Base-by-base conservation (phyloP, 2,329 filamentous ascomycete genomes). In the Cladorrhinum sp. region DNA sequence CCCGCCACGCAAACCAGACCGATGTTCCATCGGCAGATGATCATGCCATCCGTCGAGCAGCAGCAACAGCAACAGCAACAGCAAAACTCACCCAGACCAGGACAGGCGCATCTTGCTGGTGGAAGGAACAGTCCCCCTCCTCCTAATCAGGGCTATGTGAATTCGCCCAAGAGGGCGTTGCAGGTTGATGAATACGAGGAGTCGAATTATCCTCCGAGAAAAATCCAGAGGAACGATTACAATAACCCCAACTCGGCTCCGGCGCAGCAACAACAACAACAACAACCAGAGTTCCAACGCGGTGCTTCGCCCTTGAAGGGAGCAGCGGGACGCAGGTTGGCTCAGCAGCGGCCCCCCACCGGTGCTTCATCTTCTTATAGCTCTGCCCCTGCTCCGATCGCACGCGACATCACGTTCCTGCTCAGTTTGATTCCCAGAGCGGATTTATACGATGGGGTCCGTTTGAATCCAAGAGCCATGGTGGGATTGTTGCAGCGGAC, bases 261-360 rank as follows among this genome's bases (percentile, higher is more conserved):
- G n/a, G n/a, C n/a, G n/a, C n/a, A n/a, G n/a, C n/a, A n/a, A 28
- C 26, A 28, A 9, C 4, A 9, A 28, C 26, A 28, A 28, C 26
- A 28, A 28, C 4, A 9, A 5, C 9, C 26, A 46, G 96, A 97
- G 72, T 83, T 97, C 62, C 85, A 88, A 58, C 87, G 95, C 55
- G 93, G 89, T n/a, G 92, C 91, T 60, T 98, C 94, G 4, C 95
- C 96, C 0, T 82, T 98, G 39, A 99, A 98, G 73, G 92, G 92
- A 14, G 91, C 91, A 1, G 92, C 94, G 39, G 91, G 92, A 24
- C 88, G 93, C 59, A 88, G 93, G 36, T 81, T 96, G 21, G 91
- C 95, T 69, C 90, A 95, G 71, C 87, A 91, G 71, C 83, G 86
- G 86, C 4, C 86, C 82, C 67, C 84, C 84, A 65, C 33, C 12